Base-by-base conservation (phyloP, 1,139 yeast species). In the Yamadazyma kanchanaburiensis region DNA sequence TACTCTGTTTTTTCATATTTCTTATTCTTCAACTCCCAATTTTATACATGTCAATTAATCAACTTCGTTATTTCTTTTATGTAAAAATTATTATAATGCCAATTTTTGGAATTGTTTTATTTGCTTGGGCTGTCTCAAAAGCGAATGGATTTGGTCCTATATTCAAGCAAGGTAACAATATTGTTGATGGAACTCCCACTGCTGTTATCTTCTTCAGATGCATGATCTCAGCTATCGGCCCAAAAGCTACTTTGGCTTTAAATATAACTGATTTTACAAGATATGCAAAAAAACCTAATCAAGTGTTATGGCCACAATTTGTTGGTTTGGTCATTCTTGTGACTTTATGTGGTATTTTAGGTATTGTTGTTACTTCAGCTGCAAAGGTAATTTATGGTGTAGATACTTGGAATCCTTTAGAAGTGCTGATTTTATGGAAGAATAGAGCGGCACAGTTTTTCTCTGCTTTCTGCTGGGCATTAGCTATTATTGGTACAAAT, bases 391-490 rank as follows among this genome's bases (percentile, higher is more conserved):
- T 48, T 23, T 38, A 36, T 18, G 42, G 40, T 8, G 40, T 26
- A 4, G 31, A 28, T 10, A 36, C 57, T 31, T 63, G 70, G 70
- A 55, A 60, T 31, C 66, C 66, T 7, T 53, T 58, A 27, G 60
- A 55, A 24, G 55, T 35, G 19, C 50, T 48, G 35, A 40, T 27
- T 12, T 31, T 46, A 17, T 30, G 49, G 24, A 51, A 52, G 22
- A 46, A 49, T 23, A 50, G 75, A 38, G 64, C 70, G 10, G 77
- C 68, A 19, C 37, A 42, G 47, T 33, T 49, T 41, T 26, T 28
- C 53, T 25, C 56, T n/a, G 50, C 66, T 28, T 56, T 60, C 27
- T 64, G 57, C n/a, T 58, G 58, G 11, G 58, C 58, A 37, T 57
- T 60, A 41, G 37, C 49, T 5, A 49, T 51, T 8, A 33, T 51